Percentiles rank a stretch among this genome's conserved stretches.
Conservation (phyloP, 768 basidiomycete species). For the Exidia glandulosa region DNA sequence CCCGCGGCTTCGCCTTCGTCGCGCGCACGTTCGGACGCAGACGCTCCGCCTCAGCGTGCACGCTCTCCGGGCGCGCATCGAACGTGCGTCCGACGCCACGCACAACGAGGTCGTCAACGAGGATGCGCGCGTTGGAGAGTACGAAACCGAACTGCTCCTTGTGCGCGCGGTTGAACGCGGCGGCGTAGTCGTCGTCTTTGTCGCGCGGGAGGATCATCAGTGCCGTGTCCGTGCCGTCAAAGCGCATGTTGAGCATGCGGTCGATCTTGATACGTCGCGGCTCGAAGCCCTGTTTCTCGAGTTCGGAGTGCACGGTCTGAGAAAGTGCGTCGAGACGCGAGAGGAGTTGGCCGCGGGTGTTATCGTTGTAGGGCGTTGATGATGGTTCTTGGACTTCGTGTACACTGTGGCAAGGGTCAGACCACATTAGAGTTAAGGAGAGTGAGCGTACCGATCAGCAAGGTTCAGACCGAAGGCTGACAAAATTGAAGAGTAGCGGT, state of each 20-base stretch:
- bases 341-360: slow-evolving; percentile 43
- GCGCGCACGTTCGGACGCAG: slow-evolving; percentile 33
- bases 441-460: slow-evolving; percentile 44
- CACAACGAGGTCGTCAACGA: slow-evolving; percentile 90
- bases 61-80: slow-evolving; percentile 66
- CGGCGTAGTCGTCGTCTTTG: slow-evolving; percentile 48
- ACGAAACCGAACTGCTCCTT: slow-evolving; percentile 87
- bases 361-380: slow-evolving; percentile 61
- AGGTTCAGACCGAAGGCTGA: slow-evolving; percentile 92
- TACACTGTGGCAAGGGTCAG: slow-evolving; percentile 34
- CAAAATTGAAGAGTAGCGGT: slow-evolving; percentile 84
- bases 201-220: slow-evolving; percentile 64
- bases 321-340: slow-evolving; percentile 62
- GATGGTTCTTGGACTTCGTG: slow-evolving; percentile 85
- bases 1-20: slow-evolving; percentile 33
- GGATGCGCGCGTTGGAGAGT: slow-evolving; percentile 68
- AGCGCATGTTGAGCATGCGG: slow-evolving; percentile 83
- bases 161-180: slow-evolving; percentile 70
- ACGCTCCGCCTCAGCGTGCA: slow-evolving; percentile 59
- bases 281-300: slow-evolving; percentile 74
- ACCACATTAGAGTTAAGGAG: neutral
- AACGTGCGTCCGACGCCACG: slow-evolving; percentile 88
- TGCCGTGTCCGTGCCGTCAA: slow-evolving; percentile 87
- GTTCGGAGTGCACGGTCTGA: slow-evolving; percentile 48
- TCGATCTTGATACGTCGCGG: slow-evolving; percentile 62